Evolutionary conservation across 169 alveolate genomes (phyloP).

Genomic region (Neospora caninum): DNA sequence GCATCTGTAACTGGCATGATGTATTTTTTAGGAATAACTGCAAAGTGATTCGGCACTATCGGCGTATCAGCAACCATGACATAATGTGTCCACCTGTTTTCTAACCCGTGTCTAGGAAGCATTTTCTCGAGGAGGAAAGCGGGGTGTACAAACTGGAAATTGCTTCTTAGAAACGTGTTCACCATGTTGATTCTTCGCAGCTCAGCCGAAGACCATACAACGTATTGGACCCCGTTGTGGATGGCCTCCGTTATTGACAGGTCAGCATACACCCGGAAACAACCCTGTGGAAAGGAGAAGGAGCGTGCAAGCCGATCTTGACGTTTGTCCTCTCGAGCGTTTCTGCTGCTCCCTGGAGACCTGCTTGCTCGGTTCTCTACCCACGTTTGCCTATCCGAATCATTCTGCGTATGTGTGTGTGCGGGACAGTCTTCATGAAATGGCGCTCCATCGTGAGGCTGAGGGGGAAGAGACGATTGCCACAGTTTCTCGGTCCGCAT

Average conservation of each 20-base stretch:
- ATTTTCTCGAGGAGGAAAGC: background rate
- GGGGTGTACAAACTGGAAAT: background rate
- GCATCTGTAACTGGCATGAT: background rate
- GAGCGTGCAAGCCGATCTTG: background rate
- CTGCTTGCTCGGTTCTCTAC: too few relatives aligned
- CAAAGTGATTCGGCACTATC: conserved; percentile 2
- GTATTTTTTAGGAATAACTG: conserved; percentile 1
- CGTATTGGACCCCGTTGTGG: background rate
- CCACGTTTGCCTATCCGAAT: too few relatives aligned
- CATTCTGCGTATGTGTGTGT: background rate
- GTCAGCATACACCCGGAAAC: background rate
- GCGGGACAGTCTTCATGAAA: background rate
- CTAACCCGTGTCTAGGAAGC: background rate
- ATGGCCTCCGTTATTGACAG: background rate
- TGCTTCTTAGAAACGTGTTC: background rate
- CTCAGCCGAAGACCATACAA: background rate
- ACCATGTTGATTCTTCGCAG: background rate
- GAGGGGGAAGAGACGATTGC: background rate
- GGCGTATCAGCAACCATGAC: conserved; percentile 24
- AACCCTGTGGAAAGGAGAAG: background rate
- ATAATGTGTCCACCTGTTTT: background rate
- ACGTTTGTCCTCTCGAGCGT: background rate
- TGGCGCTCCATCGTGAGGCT: background rate
- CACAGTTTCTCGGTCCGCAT: background rate
- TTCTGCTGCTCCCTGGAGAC: too few relatives aligned